These are phyloP conservation scores for Claviceps paspali DNA, from an alignment of 2,329 filamentous ascomycete species.

Conservation along the genomic window DNA sequence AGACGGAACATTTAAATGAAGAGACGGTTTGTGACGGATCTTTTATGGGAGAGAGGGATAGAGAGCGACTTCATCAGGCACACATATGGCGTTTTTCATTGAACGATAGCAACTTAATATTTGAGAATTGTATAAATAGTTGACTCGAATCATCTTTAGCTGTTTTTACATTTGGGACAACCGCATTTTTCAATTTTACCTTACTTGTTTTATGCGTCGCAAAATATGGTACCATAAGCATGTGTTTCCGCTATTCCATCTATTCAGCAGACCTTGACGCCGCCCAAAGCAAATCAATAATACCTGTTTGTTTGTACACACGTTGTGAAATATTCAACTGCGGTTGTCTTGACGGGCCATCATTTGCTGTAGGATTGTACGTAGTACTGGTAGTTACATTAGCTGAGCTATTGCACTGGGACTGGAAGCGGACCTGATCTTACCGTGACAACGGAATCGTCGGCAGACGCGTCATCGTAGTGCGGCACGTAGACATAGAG, in stretches of 20 bases:
- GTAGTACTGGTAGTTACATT: constrained; percentile 21
- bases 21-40: background rate
- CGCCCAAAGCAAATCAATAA: background rate
- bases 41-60: background rate
- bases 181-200: too few species aligned
- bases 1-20: background rate
- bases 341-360: background rate
- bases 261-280: background rate
- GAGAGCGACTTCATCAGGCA: background rate
- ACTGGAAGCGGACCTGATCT: constrained; percentile 14
- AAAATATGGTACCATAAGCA: too few species aligned
- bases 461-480: constrained; percentile 47
- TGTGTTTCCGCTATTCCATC: too few species aligned
- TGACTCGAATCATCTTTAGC: too few species aligned
- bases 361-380: constrained; percentile 26
- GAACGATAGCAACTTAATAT: constrained; percentile 1
- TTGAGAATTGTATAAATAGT: too few species aligned
- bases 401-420: constrained; percentile 7
- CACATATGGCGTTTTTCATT: constrained; percentile 1
- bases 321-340: background rate
- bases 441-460: constrained; percentile 65
- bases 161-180: too few species aligned
- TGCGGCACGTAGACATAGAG: constrained; percentile 68
- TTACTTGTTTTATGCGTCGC: too few species aligned
- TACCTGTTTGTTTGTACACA: too few species aligned